phyloP scores from a whole-genome alignment of 2,329 filamentous ascomycete genomes.

The Ustilaginoidea virens region DNA sequence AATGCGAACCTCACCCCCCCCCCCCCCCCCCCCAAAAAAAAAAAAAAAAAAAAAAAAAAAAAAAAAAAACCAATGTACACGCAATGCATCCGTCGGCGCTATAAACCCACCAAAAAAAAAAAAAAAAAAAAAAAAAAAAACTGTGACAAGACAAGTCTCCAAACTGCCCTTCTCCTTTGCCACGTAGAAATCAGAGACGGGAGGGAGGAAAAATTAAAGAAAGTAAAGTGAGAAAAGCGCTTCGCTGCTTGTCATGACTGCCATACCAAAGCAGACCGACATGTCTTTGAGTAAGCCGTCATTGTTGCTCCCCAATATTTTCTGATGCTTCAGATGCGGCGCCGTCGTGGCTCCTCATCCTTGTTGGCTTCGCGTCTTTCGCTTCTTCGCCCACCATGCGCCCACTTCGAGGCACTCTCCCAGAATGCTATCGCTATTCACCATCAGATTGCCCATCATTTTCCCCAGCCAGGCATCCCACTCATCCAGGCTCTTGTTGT shows the following conservation, averaged over 20 bases:
- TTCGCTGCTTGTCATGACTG: background rate
- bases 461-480: constrained; percentile 83
- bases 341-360: background rate
- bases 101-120: too few relatives aligned
- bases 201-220: too few relatives aligned
- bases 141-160: too few relatives aligned
- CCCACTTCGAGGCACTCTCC: constrained; percentile 79
- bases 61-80: background rate
- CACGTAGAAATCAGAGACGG: background rate
- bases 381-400: constrained; percentile 80
- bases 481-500: constrained; percentile 77
- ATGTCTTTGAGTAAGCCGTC: too few relatives aligned
- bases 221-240: too few relatives aligned
- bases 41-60: too few relatives aligned
- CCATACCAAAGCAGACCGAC: background rate
- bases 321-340: too few relatives aligned
- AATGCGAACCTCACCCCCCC: background rate
- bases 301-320: too few relatives aligned
- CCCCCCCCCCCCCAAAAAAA: too few relatives aligned
- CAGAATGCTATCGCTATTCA: constrained; percentile 61
- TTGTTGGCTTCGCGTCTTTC: constrained; percentile 1
- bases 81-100: too few relatives aligned
- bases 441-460: constrained; percentile 73
- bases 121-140: too few relatives aligned
- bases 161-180: background rate